Base-by-base conservation (phyloP, 192 early-diverging fungal species). In the Ramicandelaber brevisporus region DNA sequence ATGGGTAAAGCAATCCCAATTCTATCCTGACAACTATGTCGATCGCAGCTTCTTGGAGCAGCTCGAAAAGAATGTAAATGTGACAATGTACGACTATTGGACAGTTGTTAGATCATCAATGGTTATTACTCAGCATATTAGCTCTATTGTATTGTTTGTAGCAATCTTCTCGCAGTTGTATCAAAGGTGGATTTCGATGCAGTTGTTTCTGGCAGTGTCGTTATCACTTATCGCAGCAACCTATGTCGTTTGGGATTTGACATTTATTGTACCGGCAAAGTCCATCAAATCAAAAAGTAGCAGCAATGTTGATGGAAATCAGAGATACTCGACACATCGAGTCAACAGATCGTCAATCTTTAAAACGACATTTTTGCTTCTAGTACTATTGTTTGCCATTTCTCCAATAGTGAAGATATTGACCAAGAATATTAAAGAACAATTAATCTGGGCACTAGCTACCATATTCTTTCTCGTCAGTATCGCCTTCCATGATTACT, bases 381-480 rank as follows among this genome's bases (percentile, higher is more conserved):
- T 38, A 30, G 29, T 35, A 16, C 63, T 78, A 10, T 41, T 89
- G 15, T 54, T 87, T 25, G 77, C 76, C 0, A 55, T 92, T 6
- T 85, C 83, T 6, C 86, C 92, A 1, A 74, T 93, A 21, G 57
- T 93, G 41, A 70, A 70, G 36, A 97, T 82, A 0, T 45, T 97
- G 36, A 97, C 92, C 5, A 61, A 70, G 41, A 73, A 76, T 37
- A 97, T 69, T 0, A 82, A 75, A 32, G 62, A 63, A 36, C 87
- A 97, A 45, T 79, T 84, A 0, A 89, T 97, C 29, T 97, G 81
- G 77, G 83, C 88, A 3, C 48, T 93, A 38, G 75, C 80, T 0
- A 67, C 72, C 4, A 59, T 72, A 6, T 47, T 89, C 27, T 80
- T 97, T 39, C 39, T 81, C 17, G 68, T 65, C 12, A 93, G 89